These are phyloP conservation scores for Diaporthe sp. DNA, from an alignment of 2,329 filamentous ascomycete species.

Conservation along the genomic window DNA sequence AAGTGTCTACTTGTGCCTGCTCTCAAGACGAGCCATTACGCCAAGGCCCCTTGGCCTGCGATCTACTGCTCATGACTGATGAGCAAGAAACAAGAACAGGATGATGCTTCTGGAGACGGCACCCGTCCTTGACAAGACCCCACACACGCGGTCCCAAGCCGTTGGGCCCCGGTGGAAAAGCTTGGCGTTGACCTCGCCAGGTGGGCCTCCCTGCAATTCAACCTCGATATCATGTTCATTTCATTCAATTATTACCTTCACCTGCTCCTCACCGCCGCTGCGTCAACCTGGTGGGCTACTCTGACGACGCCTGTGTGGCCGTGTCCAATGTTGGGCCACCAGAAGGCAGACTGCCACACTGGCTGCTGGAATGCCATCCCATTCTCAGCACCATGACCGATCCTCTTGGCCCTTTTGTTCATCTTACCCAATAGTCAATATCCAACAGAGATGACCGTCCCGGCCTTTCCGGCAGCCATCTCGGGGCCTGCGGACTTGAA, in stretches of 20 bases:
- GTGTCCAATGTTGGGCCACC: background rate
- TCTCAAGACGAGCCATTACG: background rate
- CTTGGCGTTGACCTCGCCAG: slow-evolving; percentile 23
- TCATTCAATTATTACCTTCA: slow-evolving; percentile 9
- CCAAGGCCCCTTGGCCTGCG: slow-evolving; percentile 17
- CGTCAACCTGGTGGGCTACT: background rate
- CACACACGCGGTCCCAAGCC: slow-evolving; percentile 15
- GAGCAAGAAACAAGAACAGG: background rate
- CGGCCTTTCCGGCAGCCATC: slow-evolving; percentile 26
- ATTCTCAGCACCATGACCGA: slow-evolving; percentile 9
- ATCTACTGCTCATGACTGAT: slow-evolving; percentile 29
- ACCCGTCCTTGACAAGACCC: background rate
- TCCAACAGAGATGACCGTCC: background rate
- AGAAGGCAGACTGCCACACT: background rate
- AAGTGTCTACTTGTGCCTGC: background rate
- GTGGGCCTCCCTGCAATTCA: slow-evolving; percentile 26
- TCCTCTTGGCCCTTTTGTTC: slow-evolving; percentile 26
- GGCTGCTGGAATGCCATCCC: background rate
- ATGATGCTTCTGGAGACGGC: background rate
- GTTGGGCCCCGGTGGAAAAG: slow-evolving; percentile 8
- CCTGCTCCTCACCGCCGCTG: slow-evolving; percentile 21
- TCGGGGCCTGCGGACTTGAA: slow-evolving; percentile 14
- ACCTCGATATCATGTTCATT: slow-evolving; percentile 24
- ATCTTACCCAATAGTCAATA: background rate
- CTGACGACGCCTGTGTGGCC: background rate